Conservation (phyloP, 495 filamentous ascomycete species). For the Sporormia fimetaria region DNA sequence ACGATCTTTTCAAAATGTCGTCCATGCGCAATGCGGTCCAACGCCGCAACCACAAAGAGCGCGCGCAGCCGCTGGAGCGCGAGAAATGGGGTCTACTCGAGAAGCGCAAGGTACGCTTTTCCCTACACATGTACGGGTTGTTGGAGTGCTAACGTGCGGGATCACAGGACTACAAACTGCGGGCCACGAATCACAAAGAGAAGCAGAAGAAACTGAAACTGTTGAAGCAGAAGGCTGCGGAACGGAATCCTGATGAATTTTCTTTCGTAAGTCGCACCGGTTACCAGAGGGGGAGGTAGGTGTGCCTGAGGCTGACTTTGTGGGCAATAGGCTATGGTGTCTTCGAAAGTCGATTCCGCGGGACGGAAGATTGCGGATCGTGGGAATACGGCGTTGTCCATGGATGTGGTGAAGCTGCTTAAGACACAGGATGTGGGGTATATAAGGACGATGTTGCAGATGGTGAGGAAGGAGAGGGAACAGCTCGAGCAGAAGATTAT, state of each 20-base stretch:
- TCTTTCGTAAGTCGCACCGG: too few relatives aligned
- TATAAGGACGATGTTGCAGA: conserved; percentile 54
- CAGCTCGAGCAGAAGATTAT: conserved; percentile 44
- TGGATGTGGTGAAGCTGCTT: conserved; percentile 68
- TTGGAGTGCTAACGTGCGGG: background rate
- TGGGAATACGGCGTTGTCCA: conserved; percentile 40
- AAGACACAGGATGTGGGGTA: conserved; percentile 97
- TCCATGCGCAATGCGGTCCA: conserved; percentile 74
- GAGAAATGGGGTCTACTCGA: conserved; percentile 75
- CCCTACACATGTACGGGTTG: conserved; percentile 24
- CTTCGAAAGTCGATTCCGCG: conserved; percentile 48
- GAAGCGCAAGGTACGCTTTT: conserved; percentile 62
- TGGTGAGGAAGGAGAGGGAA: conserved; percentile 48
- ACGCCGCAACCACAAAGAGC: conserved; percentile 69
- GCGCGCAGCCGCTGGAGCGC: conserved; percentile 73
- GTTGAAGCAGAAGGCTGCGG: conserved; percentile 66
- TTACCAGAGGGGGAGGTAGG: too few relatives aligned
- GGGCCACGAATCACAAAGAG: conserved; percentile 73
- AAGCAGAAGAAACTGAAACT: conserved; percentile 73
- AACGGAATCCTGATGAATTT: conserved; percentile 95
- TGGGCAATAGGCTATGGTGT: too few relatives aligned
- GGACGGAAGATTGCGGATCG: conserved; percentile 49
- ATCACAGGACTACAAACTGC: conserved; percentile 75
- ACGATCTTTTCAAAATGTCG: conserved; percentile 45
- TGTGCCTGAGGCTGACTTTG: too few relatives aligned